Evolutionary conservation across 176 grass and related monocot species (phyloP).

Genomic region (Aegilops sharonensis): DNA sequence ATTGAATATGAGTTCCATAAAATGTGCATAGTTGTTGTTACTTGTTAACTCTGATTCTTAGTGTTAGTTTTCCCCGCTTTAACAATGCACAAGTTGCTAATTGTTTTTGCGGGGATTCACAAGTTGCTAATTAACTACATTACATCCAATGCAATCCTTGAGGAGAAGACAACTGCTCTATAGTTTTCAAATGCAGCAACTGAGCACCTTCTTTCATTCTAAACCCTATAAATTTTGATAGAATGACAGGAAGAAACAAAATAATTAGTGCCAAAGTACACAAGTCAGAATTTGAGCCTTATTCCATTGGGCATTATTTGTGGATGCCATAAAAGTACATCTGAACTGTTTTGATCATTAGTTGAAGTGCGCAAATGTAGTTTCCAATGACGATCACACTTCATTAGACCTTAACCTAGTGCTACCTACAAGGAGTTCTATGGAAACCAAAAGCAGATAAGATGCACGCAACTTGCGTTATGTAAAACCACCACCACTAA

Average conservation of each 20-base stretch:
- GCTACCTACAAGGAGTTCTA: conserved; percentile 17
- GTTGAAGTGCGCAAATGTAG: background rate
- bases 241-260: background rate
- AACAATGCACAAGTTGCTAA: conserved; percentile 17
- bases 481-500: conserved; percentile 13
- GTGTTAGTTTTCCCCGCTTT: background rate
- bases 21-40: conserved; percentile 7
- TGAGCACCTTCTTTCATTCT: background rate
- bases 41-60: conserved; percentile 1
- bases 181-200: background rate
- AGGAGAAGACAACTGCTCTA: background rate
- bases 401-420: conserved; percentile 22
- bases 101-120: background rate
- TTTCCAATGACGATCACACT: background rate
- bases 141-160: background rate
- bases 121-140: background rate
- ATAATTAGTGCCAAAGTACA: background rate
- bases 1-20: background rate
- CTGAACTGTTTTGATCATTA: background rate
- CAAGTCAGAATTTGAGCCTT: background rate
- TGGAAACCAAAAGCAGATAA: conserved; percentile 9
- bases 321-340: conserved; percentile 10
- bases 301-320: background rate
- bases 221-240: background rate
- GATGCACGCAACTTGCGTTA: conserved; percentile 1